Conservation (phyloP, 2,329 filamentous ascomycete genomes). For the Clonostachys solani region DNA sequence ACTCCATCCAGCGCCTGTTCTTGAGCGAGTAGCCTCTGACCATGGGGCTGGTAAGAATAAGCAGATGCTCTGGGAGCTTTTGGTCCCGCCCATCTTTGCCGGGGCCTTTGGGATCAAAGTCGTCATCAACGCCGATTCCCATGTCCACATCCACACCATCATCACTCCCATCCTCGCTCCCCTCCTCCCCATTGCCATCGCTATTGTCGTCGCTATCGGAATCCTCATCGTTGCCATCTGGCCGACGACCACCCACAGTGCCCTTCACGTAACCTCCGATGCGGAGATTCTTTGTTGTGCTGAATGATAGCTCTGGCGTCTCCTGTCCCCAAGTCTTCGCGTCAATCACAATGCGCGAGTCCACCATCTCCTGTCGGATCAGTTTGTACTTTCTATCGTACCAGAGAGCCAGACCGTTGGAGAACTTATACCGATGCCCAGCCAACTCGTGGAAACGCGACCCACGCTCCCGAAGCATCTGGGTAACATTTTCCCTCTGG, state of each 20-base stretch:
- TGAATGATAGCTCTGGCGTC: slow-evolving; percentile 1
- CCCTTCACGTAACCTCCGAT: too few relatives aligned
- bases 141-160: too few relatives aligned
- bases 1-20: slow-evolving; percentile 15
- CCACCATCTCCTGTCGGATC: slow-evolving; percentile 16
- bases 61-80: slow-evolving; percentile 6
- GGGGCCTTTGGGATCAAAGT: too few relatives aligned
- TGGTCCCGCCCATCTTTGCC: too few relatives aligned
- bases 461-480: slow-evolving; percentile 31
- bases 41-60: slow-evolving; percentile 7
- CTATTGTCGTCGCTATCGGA: not conserved
- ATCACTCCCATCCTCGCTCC: too few relatives aligned
- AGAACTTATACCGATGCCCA: slow-evolving; percentile 43
- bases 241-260: too few relatives aligned
- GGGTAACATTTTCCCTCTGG: slow-evolving; percentile 23
- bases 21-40: slow-evolving; percentile 26
- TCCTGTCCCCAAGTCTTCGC: slow-evolving; percentile 21
- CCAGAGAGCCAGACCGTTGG: slow-evolving; percentile 29
- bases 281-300: too few relatives aligned
- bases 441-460: slow-evolving; percentile 38
- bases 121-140: too few relatives aligned
- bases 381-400: slow-evolving; percentile 9
- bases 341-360: slow-evolving; percentile 23
- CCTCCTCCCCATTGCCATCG: not conserved
- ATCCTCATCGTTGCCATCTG: too few relatives aligned